Percentiles rank a stretch among this genome's conserved stretches.
These are phyloP conservation scores for Trichoderma citrinoviride DNA, from an alignment of 2,329 filamentous ascomycete genomes.

Conservation along the genomic window DNA sequence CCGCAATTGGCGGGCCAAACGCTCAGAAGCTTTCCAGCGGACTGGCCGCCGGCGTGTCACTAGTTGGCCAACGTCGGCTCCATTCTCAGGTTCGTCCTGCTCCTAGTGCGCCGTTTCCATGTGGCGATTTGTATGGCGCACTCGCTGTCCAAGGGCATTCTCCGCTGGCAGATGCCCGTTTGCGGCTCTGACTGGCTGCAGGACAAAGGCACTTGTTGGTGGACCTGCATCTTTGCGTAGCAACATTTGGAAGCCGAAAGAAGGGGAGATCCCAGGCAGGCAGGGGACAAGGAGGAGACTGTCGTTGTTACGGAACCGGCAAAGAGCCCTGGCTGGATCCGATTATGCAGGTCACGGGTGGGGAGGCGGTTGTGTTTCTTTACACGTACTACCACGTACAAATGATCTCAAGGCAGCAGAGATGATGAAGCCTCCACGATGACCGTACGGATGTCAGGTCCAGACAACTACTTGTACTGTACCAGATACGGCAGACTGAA, in stretches of 20 bases:
- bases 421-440: neutral
- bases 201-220: conserved; percentile 12
- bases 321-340: neutral
- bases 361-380: neutral
- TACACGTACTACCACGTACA: no score
- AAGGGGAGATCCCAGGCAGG: conserved; percentile 1
- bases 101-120: conserved; percentile 12
- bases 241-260: conserved; percentile 21
- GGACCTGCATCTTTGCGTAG: conserved; percentile 11
- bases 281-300: neutral
- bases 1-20: neutral
- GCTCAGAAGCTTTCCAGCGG: conserved; percentile 14
- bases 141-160: neutral
- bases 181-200: conserved; percentile 19
- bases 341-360: conserved; percentile 15
- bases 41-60: conserved; percentile 20
- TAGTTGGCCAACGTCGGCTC: conserved; percentile 13
- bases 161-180: conserved; percentile 7
- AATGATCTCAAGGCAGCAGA: neutral
- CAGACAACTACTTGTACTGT: neutral
- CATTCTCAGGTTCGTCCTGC: conserved; percentile 6
- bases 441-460: neutral
- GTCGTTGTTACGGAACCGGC: neutral
- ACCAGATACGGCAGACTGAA: neutral
- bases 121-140: conserved; percentile 12